Evolutionary conservation across 768 basidiomycete genomes (phyloP).

Genomic region (Boletus speciosus): DNA sequence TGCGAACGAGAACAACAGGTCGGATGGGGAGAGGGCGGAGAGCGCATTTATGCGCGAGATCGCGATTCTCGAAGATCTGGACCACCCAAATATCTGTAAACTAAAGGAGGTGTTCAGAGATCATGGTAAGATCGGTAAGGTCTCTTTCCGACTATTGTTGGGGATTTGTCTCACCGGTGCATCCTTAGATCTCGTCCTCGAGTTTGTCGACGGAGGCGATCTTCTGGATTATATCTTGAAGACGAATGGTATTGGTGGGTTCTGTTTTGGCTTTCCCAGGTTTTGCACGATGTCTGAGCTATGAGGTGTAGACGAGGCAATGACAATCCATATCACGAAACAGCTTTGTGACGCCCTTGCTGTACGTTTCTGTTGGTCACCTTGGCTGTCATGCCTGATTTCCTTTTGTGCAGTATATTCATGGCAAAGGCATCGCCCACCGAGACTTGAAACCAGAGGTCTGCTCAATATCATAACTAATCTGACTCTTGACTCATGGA

Average conservation of each 20-base stretch:
- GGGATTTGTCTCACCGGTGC: slow-evolving; percentile 22
- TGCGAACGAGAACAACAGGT: slow-evolving; percentile 29
- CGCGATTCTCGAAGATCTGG: slow-evolving; percentile 68
- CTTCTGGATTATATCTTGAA: slow-evolving; percentile 75
- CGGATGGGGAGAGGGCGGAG: slow-evolving; percentile 30
- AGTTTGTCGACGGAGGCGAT: slow-evolving; percentile 86
- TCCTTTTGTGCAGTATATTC: slow-evolving; percentile 49
- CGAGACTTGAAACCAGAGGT: slow-evolving; percentile 93
- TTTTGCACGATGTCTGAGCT: not conserved
- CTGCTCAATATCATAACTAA: not conserved
- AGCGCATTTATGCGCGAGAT: slow-evolving; percentile 65
- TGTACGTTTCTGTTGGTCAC: slow-evolving; percentile 37
- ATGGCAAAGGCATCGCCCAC: slow-evolving; percentile 76
- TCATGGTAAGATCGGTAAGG: slow-evolving; percentile 56
- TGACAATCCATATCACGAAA: slow-evolving; percentile 66
- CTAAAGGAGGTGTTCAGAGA: slow-evolving; percentile 76
- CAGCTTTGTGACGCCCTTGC: slow-evolving; percentile 81
- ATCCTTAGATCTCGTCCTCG: slow-evolving; percentile 70
- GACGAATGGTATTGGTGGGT: slow-evolving; percentile 58
- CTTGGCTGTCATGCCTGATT: slow-evolving; percentile 1
- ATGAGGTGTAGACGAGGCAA: slow-evolving; percentile 44
- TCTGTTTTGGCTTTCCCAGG: not conserved
- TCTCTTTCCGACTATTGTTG: not conserved
- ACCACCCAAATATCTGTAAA: slow-evolving; percentile 81
- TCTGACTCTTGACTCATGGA: slow-evolving; percentile 5